Conservation (phyloP, 768 basidiomycete species). For the Tulasnella sp. region DNA sequence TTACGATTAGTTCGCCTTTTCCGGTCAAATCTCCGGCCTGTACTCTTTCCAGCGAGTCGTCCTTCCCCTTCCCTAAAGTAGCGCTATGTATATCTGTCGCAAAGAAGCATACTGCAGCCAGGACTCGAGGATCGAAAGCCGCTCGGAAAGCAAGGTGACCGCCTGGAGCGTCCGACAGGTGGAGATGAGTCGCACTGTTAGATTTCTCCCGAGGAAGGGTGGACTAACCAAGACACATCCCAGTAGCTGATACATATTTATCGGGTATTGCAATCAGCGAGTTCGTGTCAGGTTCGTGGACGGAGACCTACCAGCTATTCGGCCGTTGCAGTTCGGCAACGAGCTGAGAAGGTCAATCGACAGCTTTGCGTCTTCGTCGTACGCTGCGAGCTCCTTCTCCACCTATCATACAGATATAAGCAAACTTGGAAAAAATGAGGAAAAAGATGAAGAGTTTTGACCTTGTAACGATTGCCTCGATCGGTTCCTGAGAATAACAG, state of each 20-base stretch:
- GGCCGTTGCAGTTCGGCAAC: slow-evolving; percentile 79
- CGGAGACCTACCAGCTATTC: slow-evolving; percentile 60
- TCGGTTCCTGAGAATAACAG: slow-evolving; percentile 53
- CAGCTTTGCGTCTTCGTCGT: slow-evolving; percentile 83
- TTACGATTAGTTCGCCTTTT: slow-evolving; percentile 77
- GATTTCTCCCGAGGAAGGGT: neutral
- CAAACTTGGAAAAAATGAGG: neutral
- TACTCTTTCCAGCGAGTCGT: slow-evolving; percentile 71
- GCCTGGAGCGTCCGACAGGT: slow-evolving; percentile 4
- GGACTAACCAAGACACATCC: slow-evolving; percentile 68
- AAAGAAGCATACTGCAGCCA: slow-evolving; percentile 87
- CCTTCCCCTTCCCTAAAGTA: slow-evolving; percentile 72
- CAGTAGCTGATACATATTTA: slow-evolving; percentile 49
- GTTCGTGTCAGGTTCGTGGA: neutral
- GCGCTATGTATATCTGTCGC: slow-evolving; percentile 89
- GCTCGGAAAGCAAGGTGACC: slow-evolving; percentile 42
- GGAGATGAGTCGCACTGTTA: neutral
- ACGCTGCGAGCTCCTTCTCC: slow-evolving; percentile 79
- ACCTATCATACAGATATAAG: slow-evolving; percentile 44
- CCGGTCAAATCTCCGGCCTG: slow-evolving; percentile 63
- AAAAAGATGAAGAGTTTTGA: slow-evolving; percentile 23
- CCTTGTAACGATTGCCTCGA: slow-evolving; percentile 90
- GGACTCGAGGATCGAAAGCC: slow-evolving; percentile 76
- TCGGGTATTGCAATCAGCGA: neutral
- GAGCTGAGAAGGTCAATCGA: slow-evolving; percentile 66